Conservation (phyloP, 2,329 filamentous ascomycete species). For the Fusarium buxicola region DNA sequence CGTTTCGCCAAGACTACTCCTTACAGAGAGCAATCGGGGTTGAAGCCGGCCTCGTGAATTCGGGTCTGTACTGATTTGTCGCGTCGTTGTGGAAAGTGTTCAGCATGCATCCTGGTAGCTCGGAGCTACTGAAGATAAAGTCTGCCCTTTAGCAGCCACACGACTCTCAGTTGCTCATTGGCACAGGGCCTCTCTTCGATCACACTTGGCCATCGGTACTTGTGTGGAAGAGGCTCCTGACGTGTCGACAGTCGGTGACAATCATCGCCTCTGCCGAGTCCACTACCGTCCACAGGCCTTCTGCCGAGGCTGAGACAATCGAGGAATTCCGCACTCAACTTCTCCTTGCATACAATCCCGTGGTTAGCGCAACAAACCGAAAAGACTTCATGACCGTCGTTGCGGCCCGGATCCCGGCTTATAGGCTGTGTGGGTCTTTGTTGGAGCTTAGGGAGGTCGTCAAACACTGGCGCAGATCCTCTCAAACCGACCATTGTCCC, state of each 20-base stretch:
- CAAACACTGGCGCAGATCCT: conserved; percentile 10
- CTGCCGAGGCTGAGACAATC: neutral
- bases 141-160: conserved; percentile 7
- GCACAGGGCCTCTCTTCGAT: neutral
- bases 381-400: conserved; percentile 18
- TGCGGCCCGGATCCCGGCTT: conserved; percentile 25
- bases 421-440: conserved; percentile 21
- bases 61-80: conserved; percentile 7
- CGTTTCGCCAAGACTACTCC: conserved; percentile 8
- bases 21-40: conserved; percentile 12
- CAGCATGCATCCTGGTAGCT: conserved; percentile 7
- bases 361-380: conserved; percentile 13
- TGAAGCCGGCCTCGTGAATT: conserved; percentile 9
- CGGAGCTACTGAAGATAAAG: neutral
- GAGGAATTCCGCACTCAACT: neutral
- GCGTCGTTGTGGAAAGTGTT: conserved; percentile 9
- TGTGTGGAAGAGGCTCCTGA: neutral
- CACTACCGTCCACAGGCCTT: conserved; percentile 7
- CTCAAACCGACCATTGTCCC: neutral
- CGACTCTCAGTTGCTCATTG: neutral
- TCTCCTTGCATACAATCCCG: conserved; percentile 29
- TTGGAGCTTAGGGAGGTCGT: conserved; percentile 2
- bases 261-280: neutral
- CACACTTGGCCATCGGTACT: conserved; percentile 9
- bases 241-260: conserved; percentile 1